Evolutionary conservation across 1,139 yeast genomes (phyloP).

Genomic region (Pichia cactophila): DNA sequence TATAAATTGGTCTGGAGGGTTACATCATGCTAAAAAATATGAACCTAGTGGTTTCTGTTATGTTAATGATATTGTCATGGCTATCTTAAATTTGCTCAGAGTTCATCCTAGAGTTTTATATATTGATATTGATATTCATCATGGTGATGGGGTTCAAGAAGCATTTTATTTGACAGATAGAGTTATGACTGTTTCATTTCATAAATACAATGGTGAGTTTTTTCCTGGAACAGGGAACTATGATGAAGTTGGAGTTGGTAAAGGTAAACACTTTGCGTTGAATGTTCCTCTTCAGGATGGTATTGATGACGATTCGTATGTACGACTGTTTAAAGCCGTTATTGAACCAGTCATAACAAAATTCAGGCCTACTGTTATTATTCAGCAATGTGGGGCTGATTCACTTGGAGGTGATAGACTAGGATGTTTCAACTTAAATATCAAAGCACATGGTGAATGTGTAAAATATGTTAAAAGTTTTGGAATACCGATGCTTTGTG

Average conservation of each 20-base stretch:
- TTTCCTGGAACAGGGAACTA: constrained; percentile 95
- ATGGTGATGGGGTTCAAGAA: constrained; percentile 98
- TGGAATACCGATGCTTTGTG: constrained; percentile 80
- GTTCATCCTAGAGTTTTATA: constrained; percentile 94
- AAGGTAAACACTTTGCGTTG: constrained; percentile 77
- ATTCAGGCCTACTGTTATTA: constrained; percentile 79
- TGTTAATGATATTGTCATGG: constrained; percentile 81
- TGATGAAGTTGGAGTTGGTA: constrained; percentile 79
- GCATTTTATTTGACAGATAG: constrained; percentile 95
- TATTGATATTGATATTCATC: constrained; percentile 94
- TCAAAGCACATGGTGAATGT: constrained; percentile 94
- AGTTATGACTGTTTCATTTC: constrained; percentile 97
- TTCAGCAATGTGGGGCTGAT: constrained; percentile 96
- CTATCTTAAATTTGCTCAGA: constrained; percentile 79
- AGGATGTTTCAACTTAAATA: constrained; percentile 88
- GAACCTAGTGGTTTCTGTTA: constrained; percentile 97
- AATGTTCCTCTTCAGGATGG: constrained; percentile 94
- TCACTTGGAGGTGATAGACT: constrained; percentile 87
- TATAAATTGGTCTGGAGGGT: constrained; percentile 93
- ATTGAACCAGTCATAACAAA: constrained; percentile 81
- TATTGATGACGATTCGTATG: constrained; percentile 85
- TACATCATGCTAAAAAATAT: constrained; percentile 93
- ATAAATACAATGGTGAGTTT: constrained; percentile 84
- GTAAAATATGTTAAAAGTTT: constrained; percentile 82
- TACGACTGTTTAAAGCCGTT: constrained; percentile 48